phyloP scores from a whole-genome alignment of 2,329 filamentous ascomycete species.

The Colletotrichum limetticola region DNA sequence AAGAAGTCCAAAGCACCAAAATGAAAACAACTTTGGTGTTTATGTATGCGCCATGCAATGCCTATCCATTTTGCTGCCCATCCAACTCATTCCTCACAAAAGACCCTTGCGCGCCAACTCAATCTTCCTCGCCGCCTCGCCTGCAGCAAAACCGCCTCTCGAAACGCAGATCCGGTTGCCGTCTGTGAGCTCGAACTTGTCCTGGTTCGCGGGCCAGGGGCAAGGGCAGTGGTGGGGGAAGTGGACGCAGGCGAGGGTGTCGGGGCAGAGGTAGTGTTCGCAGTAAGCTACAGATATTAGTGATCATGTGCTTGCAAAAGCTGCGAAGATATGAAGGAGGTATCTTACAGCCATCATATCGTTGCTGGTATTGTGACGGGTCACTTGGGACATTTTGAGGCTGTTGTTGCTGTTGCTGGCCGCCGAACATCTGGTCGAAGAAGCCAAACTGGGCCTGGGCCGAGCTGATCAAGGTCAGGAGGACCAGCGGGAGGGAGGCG shows the following conservation, averaged over 20 bases:
- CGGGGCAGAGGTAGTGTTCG: slow-evolving; percentile 93
- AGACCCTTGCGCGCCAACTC: slow-evolving; percentile 84
- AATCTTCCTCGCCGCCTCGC: slow-evolving; percentile 79
- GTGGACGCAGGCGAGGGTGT: slow-evolving; percentile 93
- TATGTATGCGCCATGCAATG: slow-evolving; percentile 11
- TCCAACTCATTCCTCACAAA: slow-evolving; percentile 56
- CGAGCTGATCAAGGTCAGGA: slow-evolving; percentile 70
- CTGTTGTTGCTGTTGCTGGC: slow-evolving; percentile 62
- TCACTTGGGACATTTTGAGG: slow-evolving; percentile 83
- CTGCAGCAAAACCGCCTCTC: slow-evolving; percentile 78
- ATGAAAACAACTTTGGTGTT: neutral
- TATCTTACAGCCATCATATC: slow-evolving; percentile 72
- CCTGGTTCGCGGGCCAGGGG: slow-evolving; percentile 79
- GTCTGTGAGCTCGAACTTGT: slow-evolving; percentile 80
- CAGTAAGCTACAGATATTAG: slow-evolving; percentile 72
- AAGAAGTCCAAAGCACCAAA: slow-evolving; percentile 11
- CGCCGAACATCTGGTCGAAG: slow-evolving; percentile 97
- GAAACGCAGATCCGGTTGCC: slow-evolving; percentile 79
- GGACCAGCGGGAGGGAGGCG: slow-evolving; percentile 46
- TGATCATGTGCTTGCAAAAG: neutral
- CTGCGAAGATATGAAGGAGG: neutral
- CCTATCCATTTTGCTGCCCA: neutral
- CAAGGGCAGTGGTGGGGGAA: slow-evolving; percentile 98
- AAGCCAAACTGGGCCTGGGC: slow-evolving; percentile 90
- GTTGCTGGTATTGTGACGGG: slow-evolving; percentile 79